These are phyloP conservation scores for Morella rubra DNA, from an alignment of 306 rosid species.

Conservation along the genomic window DNA sequence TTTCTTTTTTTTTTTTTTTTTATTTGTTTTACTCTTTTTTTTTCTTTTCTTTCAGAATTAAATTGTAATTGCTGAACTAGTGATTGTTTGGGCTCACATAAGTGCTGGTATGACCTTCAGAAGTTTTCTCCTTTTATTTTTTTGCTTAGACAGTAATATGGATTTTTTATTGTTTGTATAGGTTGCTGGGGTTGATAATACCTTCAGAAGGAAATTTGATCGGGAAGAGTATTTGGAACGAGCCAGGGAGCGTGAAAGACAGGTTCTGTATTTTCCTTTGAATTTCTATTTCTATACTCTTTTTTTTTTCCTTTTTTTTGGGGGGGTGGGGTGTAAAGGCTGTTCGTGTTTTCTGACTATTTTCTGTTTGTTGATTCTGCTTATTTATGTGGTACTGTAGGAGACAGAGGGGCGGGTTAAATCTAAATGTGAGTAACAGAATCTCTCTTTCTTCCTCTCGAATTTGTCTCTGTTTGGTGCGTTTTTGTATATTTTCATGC, in stretches of 20 bases:
- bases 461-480: background rate
- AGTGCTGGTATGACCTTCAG: too few species aligned
- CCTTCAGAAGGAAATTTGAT: constrained; percentile 92
- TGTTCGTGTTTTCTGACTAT: constrained; percentile 9
- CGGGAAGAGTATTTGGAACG: constrained; percentile 88
- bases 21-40: too few species aligned
- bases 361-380: constrained; percentile 4
- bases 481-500: background rate
- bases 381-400: constrained; percentile 35
- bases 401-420: constrained; percentile 56
- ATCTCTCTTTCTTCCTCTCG: background rate
- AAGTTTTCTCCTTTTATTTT: background rate
- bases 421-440: constrained; percentile 58
- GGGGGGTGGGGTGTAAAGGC: background rate
- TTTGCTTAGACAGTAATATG: background rate
- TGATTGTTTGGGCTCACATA: too few species aligned
- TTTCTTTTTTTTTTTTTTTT: too few species aligned
- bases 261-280: constrained; percentile 39
- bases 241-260: constrained; percentile 91
- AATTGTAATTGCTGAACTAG: too few species aligned
- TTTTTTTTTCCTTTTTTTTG: background rate
- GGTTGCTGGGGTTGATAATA: constrained; percentile 87
- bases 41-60: too few species aligned
- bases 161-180: constrained; percentile 19
- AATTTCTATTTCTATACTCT: constrained; percentile 3